Base-by-base conservation (phyloP, 2,329 filamentous ascomycete species). In the Nigrograna mackinnonii region DNA sequence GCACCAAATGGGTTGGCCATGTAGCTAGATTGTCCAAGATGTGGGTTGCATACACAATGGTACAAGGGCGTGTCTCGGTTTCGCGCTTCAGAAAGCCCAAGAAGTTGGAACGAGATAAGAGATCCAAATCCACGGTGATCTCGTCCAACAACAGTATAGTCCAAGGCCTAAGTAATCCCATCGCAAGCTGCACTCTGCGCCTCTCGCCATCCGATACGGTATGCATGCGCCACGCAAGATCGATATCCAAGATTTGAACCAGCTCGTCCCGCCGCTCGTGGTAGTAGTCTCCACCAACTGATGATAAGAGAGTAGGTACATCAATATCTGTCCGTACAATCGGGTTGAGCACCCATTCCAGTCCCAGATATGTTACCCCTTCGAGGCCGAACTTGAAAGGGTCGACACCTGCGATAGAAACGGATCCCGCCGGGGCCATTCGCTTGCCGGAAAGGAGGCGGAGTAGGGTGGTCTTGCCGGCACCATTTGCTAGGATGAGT, bases 341-440 rank as follows among this genome's bases (percentile, higher is more conserved):
- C 36, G 89, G 89, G 75, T 97, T 97, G 7, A 99, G 81, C 3
- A 97, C 94, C 94, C 94, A 99, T 77, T 99, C 94, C 1, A 96
- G 83, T 1, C 94, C 94, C 6, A 99, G 86, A 70, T 99, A 99
- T 17, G 92, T 97, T 22, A 99, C 92, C 49, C 94, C 94, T 71
- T 96, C 89, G 20, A 96, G 83, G 9, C 86, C 84, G 24, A 91
- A 81, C 68, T 89, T 87, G 81, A 99, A 99, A 6, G 94, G 94
- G 70, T 99, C 94, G 36, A 89, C 83, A 50, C 88, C 89, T 36
- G 83, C 86, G 49, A 99, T 85, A 59, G 74, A 76, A 67, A 99
- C 88, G 52, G 85, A 84, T 63, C 80, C 76, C 39, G 76, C 73
- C 0, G 94, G 92, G 1, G 92, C 87, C 60, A 99, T 88, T 43